Evolutionary conservation across 768 basidiomycete genomes (phyloP).

Genomic region (Tricholoma matsutake): DNA sequence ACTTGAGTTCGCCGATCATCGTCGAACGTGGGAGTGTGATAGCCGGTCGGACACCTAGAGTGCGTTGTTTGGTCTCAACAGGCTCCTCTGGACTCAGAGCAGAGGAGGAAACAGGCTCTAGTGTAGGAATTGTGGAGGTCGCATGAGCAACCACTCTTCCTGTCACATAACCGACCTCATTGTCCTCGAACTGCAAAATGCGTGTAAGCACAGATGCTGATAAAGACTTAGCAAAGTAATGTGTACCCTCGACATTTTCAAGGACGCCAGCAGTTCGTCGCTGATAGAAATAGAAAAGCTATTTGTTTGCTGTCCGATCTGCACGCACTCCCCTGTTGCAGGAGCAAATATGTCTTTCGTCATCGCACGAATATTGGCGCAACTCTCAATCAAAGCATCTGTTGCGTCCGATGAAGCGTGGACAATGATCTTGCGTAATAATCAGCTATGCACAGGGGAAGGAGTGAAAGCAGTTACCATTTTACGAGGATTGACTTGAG

Average conservation of each 20-base stretch:
- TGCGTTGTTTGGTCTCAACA: conserved; percentile 32
- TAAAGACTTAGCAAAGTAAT: not conserved
- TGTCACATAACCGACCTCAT: conserved; percentile 89
- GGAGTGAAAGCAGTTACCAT: conserved; percentile 52
- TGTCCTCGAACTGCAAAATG: conserved; percentile 84
- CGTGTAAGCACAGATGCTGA: not conserved
- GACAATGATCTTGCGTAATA: conserved; percentile 71
- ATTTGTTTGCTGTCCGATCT: conserved; percentile 94
- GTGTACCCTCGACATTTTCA: conserved; percentile 86
- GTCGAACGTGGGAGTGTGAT: conserved; percentile 80
- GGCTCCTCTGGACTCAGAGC: conserved; percentile 16
- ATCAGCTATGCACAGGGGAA: conserved; percentile 2
- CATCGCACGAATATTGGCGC: conserved; percentile 81
- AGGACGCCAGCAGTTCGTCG: conserved; percentile 74
- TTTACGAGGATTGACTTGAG: conserved; percentile 94
- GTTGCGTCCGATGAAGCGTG: conserved; percentile 71
- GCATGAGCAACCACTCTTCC: conserved; percentile 85
- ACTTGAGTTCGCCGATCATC: conserved; percentile 96
- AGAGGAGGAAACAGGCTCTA: conserved; percentile 60
- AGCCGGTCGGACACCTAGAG: conserved; percentile 64
- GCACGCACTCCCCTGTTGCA: conserved; percentile 65
- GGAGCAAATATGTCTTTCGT: conserved; percentile 92
- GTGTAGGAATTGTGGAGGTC: conserved; percentile 83
- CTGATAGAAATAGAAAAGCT: conserved; percentile 93
- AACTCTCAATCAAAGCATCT: conserved; percentile 72